Evolutionary conservation across 1,139 yeast genomes (phyloP), one percentile per base, ranked within the genome.

Genomic region (Saccharomyces uvarum): DNA sequence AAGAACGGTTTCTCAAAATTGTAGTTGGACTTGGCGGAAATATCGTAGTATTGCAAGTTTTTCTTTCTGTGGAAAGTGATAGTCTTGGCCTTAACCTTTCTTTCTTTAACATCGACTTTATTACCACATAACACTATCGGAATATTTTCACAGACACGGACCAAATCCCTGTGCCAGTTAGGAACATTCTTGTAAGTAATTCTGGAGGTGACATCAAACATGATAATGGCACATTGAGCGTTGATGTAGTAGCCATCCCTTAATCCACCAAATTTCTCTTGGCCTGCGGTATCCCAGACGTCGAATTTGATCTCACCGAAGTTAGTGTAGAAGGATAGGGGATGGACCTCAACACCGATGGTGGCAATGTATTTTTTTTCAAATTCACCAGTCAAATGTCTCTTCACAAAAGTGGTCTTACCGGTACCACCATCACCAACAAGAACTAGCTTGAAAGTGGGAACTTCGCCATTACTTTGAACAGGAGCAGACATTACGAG

Each of bases 361-460:
- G 99, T 95, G 73, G 99, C 99, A 75, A 88, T 89, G 81, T 95
- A 95, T 77, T 91, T 91, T 81, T 95, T 95, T 79, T 95, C 99
- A 75, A 95, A 95, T 77, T 95, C 99, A 80, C 99, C 99, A 63
- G 99, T 93, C 77, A 91, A 86, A 78, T 95, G 99, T 82, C 99
- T 91, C 84, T 93, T 95, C 77, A 95, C 99, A 70, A 95, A 95
- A 60, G 99, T 95, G 80, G 99, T 95, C 86, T 93, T 91, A 80
- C 98, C 98, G 76, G 99, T 93, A 85, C 99, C 99, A 83, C 99
- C 99, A 74, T 93, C 99, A 76, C 99, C 99, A 77, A 93, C 98
- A 72, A 93, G 86, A 70, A 86, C 99, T 75, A 95, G 86, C 82
- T 95, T 95, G 78, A 95, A 93, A 65, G 96, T 88, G 70, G 99